phyloP scores from a whole-genome alignment of 2,329 filamentous ascomycete genomes.

The Epichloe brachyelytri region DNA sequence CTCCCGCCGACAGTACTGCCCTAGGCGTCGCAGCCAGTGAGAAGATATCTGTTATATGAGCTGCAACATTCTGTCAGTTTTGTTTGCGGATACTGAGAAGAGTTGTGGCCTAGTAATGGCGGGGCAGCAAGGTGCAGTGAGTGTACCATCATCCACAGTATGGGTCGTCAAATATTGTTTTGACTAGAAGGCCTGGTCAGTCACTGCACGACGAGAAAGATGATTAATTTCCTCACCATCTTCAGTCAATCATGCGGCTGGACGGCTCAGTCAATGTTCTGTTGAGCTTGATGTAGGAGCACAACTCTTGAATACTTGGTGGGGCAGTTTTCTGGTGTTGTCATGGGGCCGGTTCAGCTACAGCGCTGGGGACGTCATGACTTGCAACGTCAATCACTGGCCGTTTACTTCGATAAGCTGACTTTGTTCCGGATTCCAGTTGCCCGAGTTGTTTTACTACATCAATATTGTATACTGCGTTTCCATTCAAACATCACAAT shows the following conservation, averaged over 20 bases:
- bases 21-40: conserved; percentile 63
- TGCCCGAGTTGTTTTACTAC: not conserved
- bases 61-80: conserved; percentile 28
- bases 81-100: not conserved
- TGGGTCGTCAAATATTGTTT: conserved; percentile 96
- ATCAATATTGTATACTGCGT: not conserved
- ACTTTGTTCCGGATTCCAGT: not conserved
- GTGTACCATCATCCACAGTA: conserved; percentile 70
- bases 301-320: conserved; percentile 3
- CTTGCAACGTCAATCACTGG: not conserved
- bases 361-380: not conserved
- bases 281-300: conserved; percentile 4
- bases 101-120: conserved; percentile 6
- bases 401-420: not conserved
- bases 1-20: conserved; percentile 70
- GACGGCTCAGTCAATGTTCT: not conserved
- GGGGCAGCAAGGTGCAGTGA: conserved; percentile 11
- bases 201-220: not conserved
- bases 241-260: not conserved
- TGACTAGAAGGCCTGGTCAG: conserved; percentile 44
- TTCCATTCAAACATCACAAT: not conserved
- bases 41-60: conserved; percentile 76
- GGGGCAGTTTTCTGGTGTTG: conserved; percentile 3
- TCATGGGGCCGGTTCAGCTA: not conserved
- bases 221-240: conserved; percentile 15